These are phyloP conservation scores for Spergularia marina DNA, from an alignment of 148 eudicot genomes.

Conservation along the genomic window DNA sequence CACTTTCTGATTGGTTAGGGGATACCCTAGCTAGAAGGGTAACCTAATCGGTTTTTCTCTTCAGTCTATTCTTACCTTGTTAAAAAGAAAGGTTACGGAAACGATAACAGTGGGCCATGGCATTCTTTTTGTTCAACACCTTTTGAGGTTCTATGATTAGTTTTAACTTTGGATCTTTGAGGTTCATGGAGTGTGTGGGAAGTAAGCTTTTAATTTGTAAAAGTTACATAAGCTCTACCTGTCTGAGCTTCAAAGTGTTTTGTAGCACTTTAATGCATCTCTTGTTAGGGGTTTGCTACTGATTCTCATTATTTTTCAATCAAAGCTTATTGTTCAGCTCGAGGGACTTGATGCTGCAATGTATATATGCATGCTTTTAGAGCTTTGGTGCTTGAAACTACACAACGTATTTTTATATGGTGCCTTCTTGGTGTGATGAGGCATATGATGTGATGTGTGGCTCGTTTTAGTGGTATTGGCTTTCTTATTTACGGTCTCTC, in stretches of 20 bases:
- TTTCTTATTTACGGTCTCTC: background rate
- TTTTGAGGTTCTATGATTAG: background rate
- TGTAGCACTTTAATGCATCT: too few species aligned
- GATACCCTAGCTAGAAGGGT: too few species aligned
- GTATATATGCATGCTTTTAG: background rate
- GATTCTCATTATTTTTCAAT: background rate
- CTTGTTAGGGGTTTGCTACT: too few species aligned
- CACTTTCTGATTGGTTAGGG: background rate
- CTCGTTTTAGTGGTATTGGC: background rate
- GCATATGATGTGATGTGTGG: conserved; percentile 8
- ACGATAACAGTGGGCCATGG: background rate
- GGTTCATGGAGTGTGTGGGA: too few species aligned
- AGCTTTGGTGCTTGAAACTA: conserved; percentile 2
- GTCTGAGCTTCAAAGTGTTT: too few species aligned
- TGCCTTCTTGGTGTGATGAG: background rate
- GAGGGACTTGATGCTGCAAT: background rate
- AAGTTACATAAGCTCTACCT: too few species aligned
- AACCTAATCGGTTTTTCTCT: background rate
- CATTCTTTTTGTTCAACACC: background rate
- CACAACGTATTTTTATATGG: background rate
- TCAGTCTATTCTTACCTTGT: too few species aligned
- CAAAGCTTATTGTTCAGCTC: background rate
- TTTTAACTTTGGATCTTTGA: too few species aligned
- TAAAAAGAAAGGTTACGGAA: too few species aligned
- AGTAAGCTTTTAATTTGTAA: too few species aligned